Percentiles rank a stretch among this genome's conserved stretches.
phyloP scores from a whole-genome alignment of 805 yeast genomes.

The Sugiyamaella lignohabitans region DNA sequence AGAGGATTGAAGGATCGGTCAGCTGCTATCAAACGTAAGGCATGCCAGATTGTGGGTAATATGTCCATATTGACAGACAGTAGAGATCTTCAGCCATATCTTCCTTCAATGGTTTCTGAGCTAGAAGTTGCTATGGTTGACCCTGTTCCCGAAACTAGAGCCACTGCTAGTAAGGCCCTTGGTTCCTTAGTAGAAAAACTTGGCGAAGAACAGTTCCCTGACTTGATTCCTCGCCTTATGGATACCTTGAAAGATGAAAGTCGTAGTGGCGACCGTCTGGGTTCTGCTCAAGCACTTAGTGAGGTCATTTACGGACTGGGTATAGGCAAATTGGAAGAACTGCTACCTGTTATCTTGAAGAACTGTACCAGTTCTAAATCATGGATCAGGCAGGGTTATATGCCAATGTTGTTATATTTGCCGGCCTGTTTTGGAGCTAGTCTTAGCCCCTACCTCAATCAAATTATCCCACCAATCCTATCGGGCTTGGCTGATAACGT shows the following conservation, averaged over 20 bases:
- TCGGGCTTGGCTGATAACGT: conserved; percentile 85
- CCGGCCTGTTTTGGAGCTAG: conserved; percentile 94
- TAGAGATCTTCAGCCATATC: conserved; percentile 76
- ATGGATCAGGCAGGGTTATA: conserved; percentile 81
- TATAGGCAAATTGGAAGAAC: conserved; percentile 74
- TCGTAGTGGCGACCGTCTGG: conserved; percentile 85
- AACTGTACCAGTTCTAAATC: conserved; percentile 63
- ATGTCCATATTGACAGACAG: conserved; percentile 95
- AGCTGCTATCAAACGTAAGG: conserved; percentile 85
- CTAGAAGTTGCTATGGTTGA: conserved; percentile 95
- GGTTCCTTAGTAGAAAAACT: conserved; percentile 94
- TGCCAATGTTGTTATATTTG: conserved; percentile 80
- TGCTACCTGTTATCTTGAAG: conserved; percentile 70
- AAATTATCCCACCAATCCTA: conserved; percentile 85
- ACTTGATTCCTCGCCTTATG: conserved; percentile 72
- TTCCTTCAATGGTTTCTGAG: conserved; percentile 69
- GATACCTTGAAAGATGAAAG: conserved; percentile 68
- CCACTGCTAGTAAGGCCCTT: conserved; percentile 94
- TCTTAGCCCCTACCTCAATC: conserved; percentile 80
- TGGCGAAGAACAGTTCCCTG: conserved; percentile 95
- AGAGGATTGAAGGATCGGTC: conserved; percentile 94
- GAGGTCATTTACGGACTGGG: conserved; percentile 95
- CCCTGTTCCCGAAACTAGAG: conserved; percentile 94
- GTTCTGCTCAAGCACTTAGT: conserved; percentile 94
- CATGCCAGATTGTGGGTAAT: conserved; percentile 97